Evolutionary conservation across 371 early-diverging fungal species (phyloP), one percentile per base, ranked within the genome.

Genomic region (Mucor racemosus): DNA sequence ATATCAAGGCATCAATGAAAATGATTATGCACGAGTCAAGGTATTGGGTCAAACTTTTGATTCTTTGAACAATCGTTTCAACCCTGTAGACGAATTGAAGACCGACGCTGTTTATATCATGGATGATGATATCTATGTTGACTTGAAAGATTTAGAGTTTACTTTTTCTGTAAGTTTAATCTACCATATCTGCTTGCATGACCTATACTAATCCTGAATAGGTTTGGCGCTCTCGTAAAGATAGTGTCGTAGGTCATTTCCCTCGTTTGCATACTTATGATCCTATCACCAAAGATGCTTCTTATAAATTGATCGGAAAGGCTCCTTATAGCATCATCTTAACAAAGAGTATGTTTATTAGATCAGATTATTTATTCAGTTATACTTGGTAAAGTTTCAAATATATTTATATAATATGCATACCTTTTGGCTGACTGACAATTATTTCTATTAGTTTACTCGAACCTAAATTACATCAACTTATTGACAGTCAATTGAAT

Each of bases 281-380:
- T 40, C 53, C 75, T 0, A 46, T 35, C 17, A 72, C 69, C 11
- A 59, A 71, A 10, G 48, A 65, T 19, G 71, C 69, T 3, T 42
- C 38, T 0, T 82, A 82, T 26, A 67, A 62, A 34, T 44, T 82
- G 3, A 44, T 65, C 14, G 55, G 66, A 1, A 55, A 60, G 35
- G 68, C 63, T 4, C 73, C 65, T 14, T 84, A 80, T 40, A 71
- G 72, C 14, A 76, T 84, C 19, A 60, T 82, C 6, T 60, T 84
- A 31, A 84, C 84, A 19, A 84, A 84, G 54, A 76, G 76, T 64
- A 84, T 84, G 84, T 82, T 81, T 74, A 60, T 76, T 15, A 68
- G 72, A 35, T 73, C 78, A 1, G 82, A 84, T 1, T 79, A 77
- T n/a, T 61, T 84, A 17, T 81, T 74, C 53, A 64, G 71, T 36